Evolutionary conservation across 805 yeast species (phyloP).

Genomic region (Barnettozyma californica): DNA sequence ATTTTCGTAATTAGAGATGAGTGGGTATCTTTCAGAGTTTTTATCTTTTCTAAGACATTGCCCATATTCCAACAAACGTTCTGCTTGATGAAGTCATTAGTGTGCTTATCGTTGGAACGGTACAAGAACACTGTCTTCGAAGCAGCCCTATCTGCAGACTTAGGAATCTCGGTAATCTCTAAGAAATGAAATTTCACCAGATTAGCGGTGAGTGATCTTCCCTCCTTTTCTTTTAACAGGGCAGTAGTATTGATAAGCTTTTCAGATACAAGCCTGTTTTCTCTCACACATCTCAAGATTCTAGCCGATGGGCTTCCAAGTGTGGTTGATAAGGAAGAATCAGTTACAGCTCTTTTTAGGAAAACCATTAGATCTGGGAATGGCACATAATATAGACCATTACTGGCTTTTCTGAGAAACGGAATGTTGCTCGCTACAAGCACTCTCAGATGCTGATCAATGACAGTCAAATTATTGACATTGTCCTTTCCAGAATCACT

Average conservation of each 20-base stretch:
- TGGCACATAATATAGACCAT: constrained; percentile 59
- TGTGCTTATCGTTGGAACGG: constrained; percentile 55
- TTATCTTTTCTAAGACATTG: constrained; percentile 47
- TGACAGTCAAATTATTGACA: constrained; percentile 16
- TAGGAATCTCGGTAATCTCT: constrained; percentile 91
- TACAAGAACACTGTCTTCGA: constrained; percentile 81
- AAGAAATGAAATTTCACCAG: constrained; percentile 65
- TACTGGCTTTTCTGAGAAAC: constrained; percentile 54
- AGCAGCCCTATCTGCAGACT: constrained; percentile 88
- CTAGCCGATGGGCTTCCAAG: constrained; percentile 67
- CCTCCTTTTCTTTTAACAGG: constrained; percentile 69
- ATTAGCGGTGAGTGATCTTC: constrained; percentile 63
- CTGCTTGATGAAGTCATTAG: constrained; percentile 42
- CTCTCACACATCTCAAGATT: constrained; percentile 70
- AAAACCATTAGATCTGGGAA: constrained; percentile 43
- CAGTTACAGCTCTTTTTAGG: constrained; percentile 46
- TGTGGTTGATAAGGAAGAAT: constrained; percentile 52
- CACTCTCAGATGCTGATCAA: constrained; percentile 66
- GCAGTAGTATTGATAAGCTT: constrained; percentile 73
- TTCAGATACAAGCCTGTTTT: constrained; percentile 72
- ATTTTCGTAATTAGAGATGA: constrained; percentile 70
- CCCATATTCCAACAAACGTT: constrained; percentile 43
- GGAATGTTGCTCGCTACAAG: constrained; percentile 51
- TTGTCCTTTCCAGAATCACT: constrained; percentile 24
- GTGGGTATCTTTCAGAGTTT: constrained; percentile 51